These are phyloP conservation scores for Tricholoma saponaceum DNA, from an alignment of 768 basidiomycete species.

Conservation along the genomic window DNA sequence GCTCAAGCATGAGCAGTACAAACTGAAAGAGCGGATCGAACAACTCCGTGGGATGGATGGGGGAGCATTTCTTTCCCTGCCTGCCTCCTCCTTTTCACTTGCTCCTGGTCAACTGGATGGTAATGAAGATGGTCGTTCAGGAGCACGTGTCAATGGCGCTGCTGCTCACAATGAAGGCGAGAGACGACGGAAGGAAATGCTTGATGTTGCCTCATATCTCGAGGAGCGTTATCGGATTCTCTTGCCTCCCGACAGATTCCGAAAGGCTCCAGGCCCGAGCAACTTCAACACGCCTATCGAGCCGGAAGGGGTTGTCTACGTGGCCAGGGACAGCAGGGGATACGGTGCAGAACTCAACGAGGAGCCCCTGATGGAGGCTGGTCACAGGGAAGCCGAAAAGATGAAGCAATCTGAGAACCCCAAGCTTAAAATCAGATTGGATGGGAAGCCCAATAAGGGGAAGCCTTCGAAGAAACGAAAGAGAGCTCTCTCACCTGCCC, in stretches of 20 bases:
- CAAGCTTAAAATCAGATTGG: constrained; percentile 31
- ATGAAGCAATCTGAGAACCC: constrained; percentile 20
- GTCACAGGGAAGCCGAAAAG: constrained; percentile 21
- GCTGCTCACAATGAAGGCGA: constrained; percentile 59
- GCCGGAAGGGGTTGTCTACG: constrained; percentile 17
- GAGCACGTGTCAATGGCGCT: constrained; percentile 32
- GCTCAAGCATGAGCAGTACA: constrained; percentile 87
- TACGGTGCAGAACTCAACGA: constrained; percentile 27
- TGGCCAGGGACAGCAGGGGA: constrained; percentile 11
- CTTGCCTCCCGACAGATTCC: constrained; percentile 58
- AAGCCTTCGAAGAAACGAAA: constrained; percentile 21
- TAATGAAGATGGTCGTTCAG: constrained; percentile 25
- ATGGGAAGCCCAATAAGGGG: background rate
- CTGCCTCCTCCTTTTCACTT: constrained; percentile 54
- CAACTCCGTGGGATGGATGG: constrained; percentile 74
- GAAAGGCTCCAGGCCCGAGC: constrained; percentile 25
- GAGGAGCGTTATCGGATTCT: constrained; percentile 75
- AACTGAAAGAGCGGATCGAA: constrained; percentile 85
- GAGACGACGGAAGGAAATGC: constrained; percentile 68
- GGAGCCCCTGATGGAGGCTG: constrained; percentile 17
- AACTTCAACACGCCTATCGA: constrained; percentile 17
- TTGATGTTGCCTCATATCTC: constrained; percentile 58
- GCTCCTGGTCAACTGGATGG: constrained; percentile 18
- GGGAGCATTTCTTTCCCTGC: constrained; percentile 60
- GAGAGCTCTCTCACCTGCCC: constrained; percentile 12